Conservation (phyloP, 2,329 filamentous ascomycete genomes). For the Fusarium sp. region DNA sequence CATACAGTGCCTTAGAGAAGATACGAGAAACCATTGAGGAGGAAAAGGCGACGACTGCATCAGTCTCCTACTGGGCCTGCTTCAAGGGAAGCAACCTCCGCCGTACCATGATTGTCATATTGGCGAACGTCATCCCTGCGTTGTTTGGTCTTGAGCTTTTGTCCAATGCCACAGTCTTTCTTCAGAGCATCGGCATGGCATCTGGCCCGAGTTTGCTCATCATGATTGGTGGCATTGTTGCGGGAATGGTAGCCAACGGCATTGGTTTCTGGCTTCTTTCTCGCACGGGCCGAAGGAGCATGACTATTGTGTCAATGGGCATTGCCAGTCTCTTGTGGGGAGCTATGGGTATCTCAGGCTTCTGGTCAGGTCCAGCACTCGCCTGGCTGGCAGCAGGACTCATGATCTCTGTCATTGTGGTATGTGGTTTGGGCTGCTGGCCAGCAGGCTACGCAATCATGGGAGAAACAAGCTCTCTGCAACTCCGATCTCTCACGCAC, state of each 20-base stretch:
- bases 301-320: conserved; percentile 53
- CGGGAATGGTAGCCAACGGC: conserved; percentile 59
- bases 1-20: conserved; percentile 22
- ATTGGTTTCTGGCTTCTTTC: conserved; percentile 58
- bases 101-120: conserved; percentile 52
- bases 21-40: conserved; percentile 54
- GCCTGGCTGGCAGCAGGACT: conserved; percentile 37
- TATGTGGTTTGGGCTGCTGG: conserved; percentile 56
- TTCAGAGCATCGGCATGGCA: conserved; percentile 48
- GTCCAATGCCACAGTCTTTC: conserved; percentile 54
- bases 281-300: conserved; percentile 53
- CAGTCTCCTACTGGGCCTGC: conserved; percentile 54
- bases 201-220: conserved; percentile 54
- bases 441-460: conserved; percentile 55
- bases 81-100: conserved; percentile 55
- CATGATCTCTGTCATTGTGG: conserved; percentile 55
- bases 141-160: conserved; percentile 59
- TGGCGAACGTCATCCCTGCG: conserved; percentile 55
- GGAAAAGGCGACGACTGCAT: conserved; percentile 45
- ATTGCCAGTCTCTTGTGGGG: no score
- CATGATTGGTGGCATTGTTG: conserved; percentile 58
- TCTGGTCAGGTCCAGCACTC: conserved; percentile 9
- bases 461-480: conserved; percentile 44
- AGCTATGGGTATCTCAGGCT: conserved; percentile 50
- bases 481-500: conserved; percentile 44